phyloP scores from a whole-genome alignment of 2,329 filamentous ascomycete genomes.

The Neophaeococcomyces aloes region DNA sequence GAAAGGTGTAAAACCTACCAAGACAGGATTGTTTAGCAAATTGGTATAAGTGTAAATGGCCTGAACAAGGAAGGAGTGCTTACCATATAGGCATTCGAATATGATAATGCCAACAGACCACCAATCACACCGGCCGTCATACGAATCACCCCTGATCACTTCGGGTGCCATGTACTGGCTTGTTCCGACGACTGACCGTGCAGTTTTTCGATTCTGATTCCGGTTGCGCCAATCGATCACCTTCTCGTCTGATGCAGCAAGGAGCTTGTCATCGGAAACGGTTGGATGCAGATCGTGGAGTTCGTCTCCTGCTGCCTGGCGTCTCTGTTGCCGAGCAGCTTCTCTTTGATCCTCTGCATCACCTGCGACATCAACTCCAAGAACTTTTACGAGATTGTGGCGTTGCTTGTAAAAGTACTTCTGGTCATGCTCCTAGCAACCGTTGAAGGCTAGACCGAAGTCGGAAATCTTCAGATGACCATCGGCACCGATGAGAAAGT shows the following conservation, averaged over 20 bases:
- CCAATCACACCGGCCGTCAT: slow-evolving; percentile 92
- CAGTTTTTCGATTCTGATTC: slow-evolving; percentile 58
- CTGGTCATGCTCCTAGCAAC: slow-evolving; percentile 87
- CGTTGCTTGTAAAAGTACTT: slow-evolving; percentile 76
- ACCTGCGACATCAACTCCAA: slow-evolving; percentile 63
- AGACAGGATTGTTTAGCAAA: too few species aligned
- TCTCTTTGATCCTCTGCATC: slow-evolving; percentile 56
- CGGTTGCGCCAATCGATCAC: slow-evolving; percentile 62
- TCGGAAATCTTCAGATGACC: slow-evolving; percentile 94
- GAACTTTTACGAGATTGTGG: slow-evolving; percentile 63
- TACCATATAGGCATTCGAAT: slow-evolving; percentile 74
- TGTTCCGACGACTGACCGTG: slow-evolving; percentile 81
- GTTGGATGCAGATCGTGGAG: neutral
- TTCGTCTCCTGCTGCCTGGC: neutral
- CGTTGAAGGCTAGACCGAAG: slow-evolving; percentile 90
- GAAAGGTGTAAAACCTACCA: slow-evolving; percentile 72
- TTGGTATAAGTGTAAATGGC: neutral
- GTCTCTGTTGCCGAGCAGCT: slow-evolving; percentile 28
- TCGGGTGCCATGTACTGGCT: slow-evolving; percentile 98
- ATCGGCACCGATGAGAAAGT: slow-evolving; percentile 79
- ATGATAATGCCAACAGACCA: slow-evolving; percentile 94
- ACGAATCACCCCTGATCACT: slow-evolving; percentile 68
- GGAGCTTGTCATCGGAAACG: slow-evolving; percentile 18
- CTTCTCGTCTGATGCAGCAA: slow-evolving; percentile 31
- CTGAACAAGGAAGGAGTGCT: neutral